Conservation (phyloP, 176 grass and related monocot genomes). For the Pharus latifolius region DNA sequence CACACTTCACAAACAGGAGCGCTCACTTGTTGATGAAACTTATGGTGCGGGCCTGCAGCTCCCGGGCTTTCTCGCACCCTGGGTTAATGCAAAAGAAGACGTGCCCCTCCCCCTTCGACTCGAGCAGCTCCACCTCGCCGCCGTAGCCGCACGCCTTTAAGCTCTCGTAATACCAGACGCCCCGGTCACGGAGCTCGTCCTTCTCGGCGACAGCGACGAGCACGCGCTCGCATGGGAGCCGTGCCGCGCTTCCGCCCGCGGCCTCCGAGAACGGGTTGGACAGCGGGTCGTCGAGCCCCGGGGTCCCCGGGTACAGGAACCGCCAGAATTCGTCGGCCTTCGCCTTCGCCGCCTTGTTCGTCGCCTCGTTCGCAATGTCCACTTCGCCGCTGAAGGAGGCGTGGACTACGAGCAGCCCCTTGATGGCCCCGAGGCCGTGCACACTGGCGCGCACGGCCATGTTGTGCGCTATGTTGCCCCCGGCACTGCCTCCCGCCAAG, state of each 20-base stretch:
- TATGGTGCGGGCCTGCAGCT: constrained; percentile 36
- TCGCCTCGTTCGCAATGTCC: constrained; percentile 39
- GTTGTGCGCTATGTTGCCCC: constrained; percentile 60
- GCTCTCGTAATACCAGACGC: constrained; percentile 62
- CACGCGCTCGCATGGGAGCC: constrained; percentile 41
- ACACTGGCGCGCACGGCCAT: constrained; percentile 41
- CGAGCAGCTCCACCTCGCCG: constrained; percentile 52
- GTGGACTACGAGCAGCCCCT: constrained; percentile 45
- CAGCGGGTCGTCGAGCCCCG: constrained; percentile 58
- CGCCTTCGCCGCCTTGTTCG: constrained; percentile 30
- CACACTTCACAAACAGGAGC: not conserved
- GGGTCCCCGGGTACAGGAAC: constrained; percentile 47
- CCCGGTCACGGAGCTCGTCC: constrained; percentile 62
- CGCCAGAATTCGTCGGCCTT: constrained; percentile 40
- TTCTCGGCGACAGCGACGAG: constrained; percentile 70
- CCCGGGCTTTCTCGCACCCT: constrained; percentile 17
- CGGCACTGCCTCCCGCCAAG: constrained; percentile 47
- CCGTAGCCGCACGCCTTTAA: constrained; percentile 47
- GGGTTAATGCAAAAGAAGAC: constrained; percentile 52
- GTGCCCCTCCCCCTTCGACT: constrained; percentile 47
- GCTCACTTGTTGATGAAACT: constrained; percentile 38
- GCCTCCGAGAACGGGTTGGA: constrained; percentile 61
- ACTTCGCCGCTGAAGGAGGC: constrained; percentile 66
- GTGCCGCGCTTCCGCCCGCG: constrained; percentile 33
- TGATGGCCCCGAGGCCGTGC: constrained; percentile 11